These are phyloP conservation scores for Chamaecyparis obtusa DNA, from an alignment of 75 land plant species.

Conservation along the genomic window DNA sequence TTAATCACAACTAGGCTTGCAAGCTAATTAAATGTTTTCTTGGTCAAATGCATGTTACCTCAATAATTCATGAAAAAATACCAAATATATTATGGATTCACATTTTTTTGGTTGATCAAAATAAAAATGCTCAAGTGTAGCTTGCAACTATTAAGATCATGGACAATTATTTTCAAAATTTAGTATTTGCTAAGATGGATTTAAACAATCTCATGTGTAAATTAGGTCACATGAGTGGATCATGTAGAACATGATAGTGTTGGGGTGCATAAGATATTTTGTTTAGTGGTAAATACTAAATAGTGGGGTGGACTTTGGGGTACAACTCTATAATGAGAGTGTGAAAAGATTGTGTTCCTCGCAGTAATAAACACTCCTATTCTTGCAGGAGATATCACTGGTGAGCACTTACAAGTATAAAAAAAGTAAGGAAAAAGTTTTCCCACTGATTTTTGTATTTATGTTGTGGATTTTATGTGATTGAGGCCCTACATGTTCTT, in stretches of 20 bases:
- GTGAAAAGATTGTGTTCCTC: slow-evolving; percentile 69
- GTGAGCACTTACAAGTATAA: too few relatives aligned
- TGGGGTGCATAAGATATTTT: slow-evolving; percentile 53
- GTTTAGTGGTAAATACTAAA: slow-evolving; percentile 37
- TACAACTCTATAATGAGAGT: slow-evolving; percentile 77
- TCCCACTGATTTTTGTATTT: background rate
- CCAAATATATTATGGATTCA: too few relatives aligned
- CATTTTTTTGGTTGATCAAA: too few relatives aligned
- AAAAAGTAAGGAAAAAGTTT: too few relatives aligned
- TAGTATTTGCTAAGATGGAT: background rate
- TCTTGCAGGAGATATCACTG: too few relatives aligned
- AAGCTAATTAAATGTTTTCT: too few relatives aligned
- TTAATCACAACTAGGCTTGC: too few relatives aligned
- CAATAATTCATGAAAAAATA: too few relatives aligned
- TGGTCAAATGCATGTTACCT: too few relatives aligned
- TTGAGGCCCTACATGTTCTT: slow-evolving; percentile 13
- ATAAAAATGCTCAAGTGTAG: background rate
- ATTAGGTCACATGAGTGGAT: slow-evolving; percentile 85
- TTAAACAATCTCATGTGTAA: background rate
- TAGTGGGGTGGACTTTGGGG: slow-evolving; percentile 84
- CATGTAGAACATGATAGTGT: slow-evolving; percentile 67
- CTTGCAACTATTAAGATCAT: background rate
- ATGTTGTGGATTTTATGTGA: background rate
- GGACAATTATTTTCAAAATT: background rate
- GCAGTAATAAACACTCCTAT: slow-evolving; percentile 57